These are phyloP conservation scores for Fusarium chuoi DNA, from an alignment of 2,329 filamentous ascomycete species.

Conservation along the genomic window DNA sequence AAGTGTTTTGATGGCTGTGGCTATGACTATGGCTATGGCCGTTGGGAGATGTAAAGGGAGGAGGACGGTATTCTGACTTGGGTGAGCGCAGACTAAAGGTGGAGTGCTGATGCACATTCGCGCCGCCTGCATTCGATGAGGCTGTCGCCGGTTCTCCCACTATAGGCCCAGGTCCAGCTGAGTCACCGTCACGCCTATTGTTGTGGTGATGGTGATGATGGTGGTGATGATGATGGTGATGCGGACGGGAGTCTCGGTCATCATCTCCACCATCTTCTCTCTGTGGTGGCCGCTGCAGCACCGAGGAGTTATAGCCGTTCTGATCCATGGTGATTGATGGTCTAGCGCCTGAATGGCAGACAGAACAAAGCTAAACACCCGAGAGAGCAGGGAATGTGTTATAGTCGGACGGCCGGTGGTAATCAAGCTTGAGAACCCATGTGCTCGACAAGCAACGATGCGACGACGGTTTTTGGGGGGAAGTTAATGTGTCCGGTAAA, in stretches of 20 bases:
- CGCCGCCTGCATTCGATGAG: slow-evolving; percentile 39
- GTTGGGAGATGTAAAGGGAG: slow-evolving; percentile 46
- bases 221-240: slow-evolving; percentile 51
- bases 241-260: slow-evolving; percentile 46
- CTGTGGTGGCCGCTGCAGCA: slow-evolving; percentile 56
- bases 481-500: slow-evolving; percentile 6
- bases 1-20: slow-evolving; percentile 42
- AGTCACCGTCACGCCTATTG: slow-evolving; percentile 53
- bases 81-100: slow-evolving; percentile 62
- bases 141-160: slow-evolving; percentile 35
- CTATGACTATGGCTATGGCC: slow-evolving; percentile 44
- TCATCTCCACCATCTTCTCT: slow-evolving; percentile 54
- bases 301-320: slow-evolving; percentile 60
- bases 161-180: slow-evolving; percentile 29
- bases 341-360: slow-evolving; percentile 30
- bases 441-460: slow-evolving; percentile 39
- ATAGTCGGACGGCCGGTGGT: slow-evolving; percentile 34
- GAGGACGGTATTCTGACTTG: slow-evolving; percentile 54
- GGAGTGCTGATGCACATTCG: slow-evolving; percentile 53
- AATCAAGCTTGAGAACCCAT: slow-evolving; percentile 42
- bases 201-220: slow-evolving; percentile 50
- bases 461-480: slow-evolving; percentile 24
- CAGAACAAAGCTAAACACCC: slow-evolving; percentile 24
- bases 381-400: slow-evolving; percentile 28
- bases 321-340: slow-evolving; percentile 54